Evolutionary conservation across 306 rosid species (phyloP).

Genomic region (Prinsepia uniflora): DNA sequence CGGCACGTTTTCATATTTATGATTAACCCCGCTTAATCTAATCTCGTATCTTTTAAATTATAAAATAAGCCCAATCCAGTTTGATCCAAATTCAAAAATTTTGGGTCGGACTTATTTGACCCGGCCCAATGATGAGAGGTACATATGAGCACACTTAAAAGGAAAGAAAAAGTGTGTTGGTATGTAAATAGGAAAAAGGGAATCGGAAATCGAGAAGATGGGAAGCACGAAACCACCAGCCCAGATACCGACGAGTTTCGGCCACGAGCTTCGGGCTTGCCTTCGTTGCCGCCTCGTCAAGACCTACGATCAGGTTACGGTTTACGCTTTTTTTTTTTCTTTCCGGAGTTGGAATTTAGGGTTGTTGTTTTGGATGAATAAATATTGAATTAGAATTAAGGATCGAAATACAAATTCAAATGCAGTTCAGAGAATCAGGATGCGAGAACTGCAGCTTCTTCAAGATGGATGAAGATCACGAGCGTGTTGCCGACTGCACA

Average conservation of each 20-base stretch:
- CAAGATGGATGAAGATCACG: conserved; percentile 91
- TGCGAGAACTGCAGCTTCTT: conserved; percentile 95
- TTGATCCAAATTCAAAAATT: too few relatives aligned
- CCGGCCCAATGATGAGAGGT: too few relatives aligned
- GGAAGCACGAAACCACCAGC: conserved; percentile 47
- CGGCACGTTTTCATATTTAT: too few relatives aligned
- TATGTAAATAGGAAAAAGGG: too few relatives aligned
- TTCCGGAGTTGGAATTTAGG: not conserved
- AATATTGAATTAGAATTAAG: not conserved
- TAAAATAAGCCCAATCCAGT: too few relatives aligned
- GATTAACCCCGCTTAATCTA: too few relatives aligned
- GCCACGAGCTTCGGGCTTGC: conserved; percentile 90
- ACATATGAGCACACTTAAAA: too few relatives aligned
- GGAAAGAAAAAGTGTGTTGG: too few relatives aligned
- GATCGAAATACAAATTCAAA: not conserved
- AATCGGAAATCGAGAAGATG: conserved; percentile 28
- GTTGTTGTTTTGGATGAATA: not conserved
- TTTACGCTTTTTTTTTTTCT: too few relatives aligned
- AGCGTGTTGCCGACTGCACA: conserved; percentile 85
- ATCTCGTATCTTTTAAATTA: too few relatives aligned
- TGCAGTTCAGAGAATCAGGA: conserved; percentile 82
- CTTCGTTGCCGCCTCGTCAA: conserved; percentile 98
- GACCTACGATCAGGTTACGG: conserved; percentile 87
- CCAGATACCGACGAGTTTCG: conserved; percentile 90
- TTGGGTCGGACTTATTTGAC: too few relatives aligned